Base-by-base conservation (phyloP, 1,284 basidiomycete genomes). In the Ceratobasidium sp. region DNA sequence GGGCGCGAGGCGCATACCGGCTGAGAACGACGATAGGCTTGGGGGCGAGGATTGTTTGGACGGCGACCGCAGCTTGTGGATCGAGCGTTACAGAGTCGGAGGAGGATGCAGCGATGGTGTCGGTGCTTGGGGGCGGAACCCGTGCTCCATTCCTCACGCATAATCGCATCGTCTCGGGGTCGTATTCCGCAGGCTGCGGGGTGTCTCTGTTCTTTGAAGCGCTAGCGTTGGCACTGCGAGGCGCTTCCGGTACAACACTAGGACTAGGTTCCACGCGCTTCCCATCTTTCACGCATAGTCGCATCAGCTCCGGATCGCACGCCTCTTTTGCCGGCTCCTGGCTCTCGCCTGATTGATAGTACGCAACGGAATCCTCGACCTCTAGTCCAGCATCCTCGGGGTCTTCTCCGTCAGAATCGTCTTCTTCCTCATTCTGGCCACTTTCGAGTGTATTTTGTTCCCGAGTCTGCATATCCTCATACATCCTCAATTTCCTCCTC, bases 111-210 rank as follows among this genome's bases (percentile, higher is more conserved):
- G 2, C 23, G 9, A 9, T n/a, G 2, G 58, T 7, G 18, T 54
- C 23, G 14, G 50, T 21, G 18, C 4, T 54, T 23, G 49, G n/a
- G 11, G 47, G 38, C n/a, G 44, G 13, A 4, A 69, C 54, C 16
- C 28, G 52, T 5, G 28, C 66, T 28, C 66, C 66, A 18, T 69
- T 54, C 43, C 57, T 28, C 3, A 69, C 52, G n/a, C 47, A 69
- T 14, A n/a, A 38, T 11, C 52, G 52, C 66, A 69, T 55, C 9
- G 52, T 69, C 26, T 69, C 38, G 16, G 21, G 8, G 41, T 69
- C 41, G 11, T 32, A 14, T 8, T 35, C 63, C 28, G 35, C 44
- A n/a, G 50, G 32, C 46, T 55, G 35, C 26, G n/a, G 35, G 3
- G 14, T 16, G 43, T 8, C n/a, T 43, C 16, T 28, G 38, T 6